Base-by-base conservation (phyloP, 306 rosid species). In the Pterocarpus macrocarpus region DNA sequence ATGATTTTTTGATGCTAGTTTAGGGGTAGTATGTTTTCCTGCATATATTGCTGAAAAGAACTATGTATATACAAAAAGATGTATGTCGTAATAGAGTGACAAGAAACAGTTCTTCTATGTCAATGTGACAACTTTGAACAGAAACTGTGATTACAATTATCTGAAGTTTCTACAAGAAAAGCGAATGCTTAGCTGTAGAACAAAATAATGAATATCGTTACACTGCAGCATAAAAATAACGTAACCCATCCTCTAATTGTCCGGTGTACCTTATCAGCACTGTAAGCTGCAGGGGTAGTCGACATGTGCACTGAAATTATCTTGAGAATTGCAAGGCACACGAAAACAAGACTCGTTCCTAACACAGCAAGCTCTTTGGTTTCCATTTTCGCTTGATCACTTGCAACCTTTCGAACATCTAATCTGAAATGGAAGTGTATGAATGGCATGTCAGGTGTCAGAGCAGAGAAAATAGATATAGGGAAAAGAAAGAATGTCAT, bases 301-400 rank as follows among this genome's bases (percentile, higher is more conserved):
- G 89, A 69, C 74, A 85, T 13, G 52, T 74, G 75, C 16, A 81
- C 79, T 16, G 87, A 87, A 81, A 88, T 70, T 73, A 92, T 84
- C 81, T 84, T 85, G 75, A 94, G 81, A 87, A 86, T 69, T 53
- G 96, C 91, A 36, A 89, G 80, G 85, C 92, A 87, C 79, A 85
- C 70, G 72, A 89, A 89, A 80, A 91, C 70, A 17, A 90, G 87
- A 83, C 97, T 90, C 64, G 89, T 87, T 30, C 86, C 90, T 70
- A 94, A 84, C 33, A 92, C 89, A 0, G 93, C 91, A 36, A 92
- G 92, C 84, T 90, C 96, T 83, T 86, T 94, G 53, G 79, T 86
- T 85, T 92, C 96, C 34, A 86, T 73, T 65, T 76, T 83, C 45
- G 86, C 91, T 80, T 94, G 94, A 79, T 89, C 87, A n/a, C 82